Evolutionary conservation across 495 filamentous ascomycete genomes (phyloP).

Genomic region (Penicillium lividum): DNA sequence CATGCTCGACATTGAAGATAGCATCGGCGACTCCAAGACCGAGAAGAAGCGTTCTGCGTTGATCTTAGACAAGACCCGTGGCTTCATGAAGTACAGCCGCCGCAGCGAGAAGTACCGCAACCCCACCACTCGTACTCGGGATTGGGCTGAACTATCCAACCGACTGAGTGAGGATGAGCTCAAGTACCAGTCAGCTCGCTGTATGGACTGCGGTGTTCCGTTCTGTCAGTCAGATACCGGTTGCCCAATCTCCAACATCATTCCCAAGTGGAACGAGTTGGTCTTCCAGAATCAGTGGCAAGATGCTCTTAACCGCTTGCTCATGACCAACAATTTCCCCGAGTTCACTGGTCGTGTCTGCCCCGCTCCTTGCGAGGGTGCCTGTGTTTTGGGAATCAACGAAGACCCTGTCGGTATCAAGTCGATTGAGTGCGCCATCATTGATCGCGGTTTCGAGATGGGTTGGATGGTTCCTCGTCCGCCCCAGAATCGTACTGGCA

Average conservation of each 20-base stretch:
- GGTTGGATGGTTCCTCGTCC: conserved; percentile 95
- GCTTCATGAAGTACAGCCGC: conserved; percentile 98
- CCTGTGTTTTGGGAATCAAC: conserved; percentile 97
- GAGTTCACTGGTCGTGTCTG: conserved; percentile 99
- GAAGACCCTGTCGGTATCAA: conserved; percentile 99
- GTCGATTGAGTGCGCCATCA: conserved; percentile 98
- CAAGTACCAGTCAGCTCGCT: conserved; percentile 97
- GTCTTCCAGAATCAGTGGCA: conserved; percentile 94
- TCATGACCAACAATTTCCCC: conserved; percentile 99
- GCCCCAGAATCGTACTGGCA: conserved; percentile 81
- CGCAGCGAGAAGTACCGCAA: conserved; percentile 94
- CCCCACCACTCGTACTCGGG: conserved; percentile 80
- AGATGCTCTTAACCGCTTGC: conserved; percentile 89
- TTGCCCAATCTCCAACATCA: conserved; percentile 99
- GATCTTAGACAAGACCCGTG: conserved; percentile 94
- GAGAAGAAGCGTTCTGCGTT: conserved; percentile 94
- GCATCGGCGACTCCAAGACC: conserved; percentile 76
- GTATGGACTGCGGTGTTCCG: conserved; percentile 99
- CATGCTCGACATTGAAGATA: conserved; percentile 94
- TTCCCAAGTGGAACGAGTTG: conserved; percentile 98
- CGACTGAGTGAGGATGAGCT: conserved; percentile 94
- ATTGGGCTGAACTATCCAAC: conserved; percentile 92
- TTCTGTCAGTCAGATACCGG: conserved; percentile 99
- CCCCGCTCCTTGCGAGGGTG: conserved; percentile 95
- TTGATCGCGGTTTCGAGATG: conserved; percentile 98